Evolutionary conservation across 2,329 filamentous ascomycete species (phyloP).

Genomic region (Nothomitra cinnamomea): DNA sequence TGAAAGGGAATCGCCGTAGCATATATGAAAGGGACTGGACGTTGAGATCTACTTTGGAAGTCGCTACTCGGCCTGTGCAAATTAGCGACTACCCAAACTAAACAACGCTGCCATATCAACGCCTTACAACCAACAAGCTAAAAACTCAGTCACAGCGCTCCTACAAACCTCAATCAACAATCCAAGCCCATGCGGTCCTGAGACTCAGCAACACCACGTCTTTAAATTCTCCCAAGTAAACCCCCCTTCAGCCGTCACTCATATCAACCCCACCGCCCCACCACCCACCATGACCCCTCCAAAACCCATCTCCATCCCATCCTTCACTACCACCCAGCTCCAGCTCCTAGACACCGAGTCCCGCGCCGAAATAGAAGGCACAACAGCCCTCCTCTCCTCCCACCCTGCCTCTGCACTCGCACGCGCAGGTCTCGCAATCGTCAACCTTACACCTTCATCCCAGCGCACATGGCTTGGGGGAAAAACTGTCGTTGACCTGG

Average conservation of each 20-base stretch:
- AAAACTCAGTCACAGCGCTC: no score
- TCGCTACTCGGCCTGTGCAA: not conserved
- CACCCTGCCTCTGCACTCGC: conserved; percentile 53
- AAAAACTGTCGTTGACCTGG: conserved; percentile 73
- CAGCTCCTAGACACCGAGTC: conserved; percentile 54
- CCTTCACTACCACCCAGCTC: conserved; percentile 57
- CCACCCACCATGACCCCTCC: no score
- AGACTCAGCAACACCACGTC: no score
- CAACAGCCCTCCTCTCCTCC: conserved; percentile 45
- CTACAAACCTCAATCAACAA: no score
- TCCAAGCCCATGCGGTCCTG: no score
- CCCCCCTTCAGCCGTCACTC: no score
- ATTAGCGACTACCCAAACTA: not conserved
- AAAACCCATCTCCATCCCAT: conserved; percentile 34
- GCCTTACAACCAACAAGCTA: no score
- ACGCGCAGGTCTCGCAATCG: conserved; percentile 61
- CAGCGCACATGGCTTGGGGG: conserved; percentile 82
- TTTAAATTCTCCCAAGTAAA: no score
- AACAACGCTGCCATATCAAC: no score
- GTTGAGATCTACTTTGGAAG: not conserved
- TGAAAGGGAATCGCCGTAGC: no score
- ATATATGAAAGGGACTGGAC: no score
- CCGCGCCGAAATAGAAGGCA: conserved; percentile 54
- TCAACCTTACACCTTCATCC: conserved; percentile 55
- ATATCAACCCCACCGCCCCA: no score